phyloP scores from a whole-genome alignment of 192 early-diverging fungal species.

The Rhizophagus prolifer region DNA sequence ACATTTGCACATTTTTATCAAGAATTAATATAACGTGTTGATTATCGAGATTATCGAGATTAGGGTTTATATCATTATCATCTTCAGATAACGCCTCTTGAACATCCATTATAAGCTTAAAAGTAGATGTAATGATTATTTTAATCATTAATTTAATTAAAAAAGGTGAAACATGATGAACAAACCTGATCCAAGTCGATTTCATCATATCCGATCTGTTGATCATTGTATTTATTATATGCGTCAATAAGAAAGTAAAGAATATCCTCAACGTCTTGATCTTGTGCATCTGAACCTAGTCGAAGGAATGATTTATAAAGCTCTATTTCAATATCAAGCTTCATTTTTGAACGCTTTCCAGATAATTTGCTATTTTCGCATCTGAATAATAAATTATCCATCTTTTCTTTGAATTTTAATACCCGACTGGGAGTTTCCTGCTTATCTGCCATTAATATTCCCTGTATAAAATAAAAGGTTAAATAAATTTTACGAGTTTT shows the following conservation, averaged over 20 bases:
- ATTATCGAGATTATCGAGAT: constrained; percentile 33
- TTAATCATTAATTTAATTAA: not conserved
- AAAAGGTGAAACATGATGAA: not conserved
- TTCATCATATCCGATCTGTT: constrained; percentile 55
- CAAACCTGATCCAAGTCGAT: constrained; percentile 49
- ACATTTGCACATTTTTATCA: constrained; percentile 78
- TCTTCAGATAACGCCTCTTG: constrained; percentile 29
- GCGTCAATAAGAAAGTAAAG: constrained; percentile 66
- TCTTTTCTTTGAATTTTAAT: constrained; percentile 6
- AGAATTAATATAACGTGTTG: constrained; percentile 80
- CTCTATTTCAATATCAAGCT: constrained; percentile 56
- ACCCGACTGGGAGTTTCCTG: constrained; percentile 9
- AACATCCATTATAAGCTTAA: constrained; percentile 32
- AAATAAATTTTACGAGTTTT: not conserved
- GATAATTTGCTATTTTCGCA: constrained; percentile 18
- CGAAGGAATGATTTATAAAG: constrained; percentile 57
- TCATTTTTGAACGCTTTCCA: constrained; percentile 21
- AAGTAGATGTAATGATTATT: constrained; percentile 29
- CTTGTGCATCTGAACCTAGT: constrained; percentile 52
- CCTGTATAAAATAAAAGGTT: constrained; percentile 23
- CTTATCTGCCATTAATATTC: constrained; percentile 41
- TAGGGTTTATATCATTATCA: constrained; percentile 25
- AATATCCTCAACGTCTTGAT: constrained; percentile 67
- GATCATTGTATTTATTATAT: constrained; percentile 53
- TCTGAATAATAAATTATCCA: not conserved